A percentile compares a stretch with the other conserved stretches of the same genome.
These are phyloP conservation scores for Penicillium tannophilum DNA, from an alignment of 495 filamentous ascomycete genomes.

Conservation along the genomic window DNA sequence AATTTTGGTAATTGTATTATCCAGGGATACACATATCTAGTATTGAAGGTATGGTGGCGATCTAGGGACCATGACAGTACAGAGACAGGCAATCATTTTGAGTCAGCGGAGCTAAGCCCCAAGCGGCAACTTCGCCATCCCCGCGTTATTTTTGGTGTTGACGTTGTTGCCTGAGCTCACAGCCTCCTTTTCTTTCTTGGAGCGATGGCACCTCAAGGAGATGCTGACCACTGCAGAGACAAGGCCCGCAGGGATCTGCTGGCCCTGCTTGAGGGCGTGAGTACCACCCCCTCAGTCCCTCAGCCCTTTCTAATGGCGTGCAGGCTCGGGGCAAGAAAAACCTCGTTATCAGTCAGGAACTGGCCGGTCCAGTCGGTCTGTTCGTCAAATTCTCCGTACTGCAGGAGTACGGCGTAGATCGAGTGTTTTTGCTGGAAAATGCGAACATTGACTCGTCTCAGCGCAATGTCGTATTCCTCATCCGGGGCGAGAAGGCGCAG, in stretches of 20 bases:
- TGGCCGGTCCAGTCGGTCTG: conserved; percentile 86
- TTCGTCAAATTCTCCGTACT: conserved; percentile 91
- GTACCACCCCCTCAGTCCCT: conserved; percentile 49
- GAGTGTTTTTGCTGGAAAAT: conserved; percentile 93
- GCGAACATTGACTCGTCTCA: conserved; percentile 90
- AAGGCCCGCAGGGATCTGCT: conserved; percentile 84
- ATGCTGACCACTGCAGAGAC: conserved; percentile 78
- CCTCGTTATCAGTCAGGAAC: conserved; percentile 84
- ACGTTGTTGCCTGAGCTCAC: conserved; percentile 23
- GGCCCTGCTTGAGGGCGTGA: conserved; percentile 86
- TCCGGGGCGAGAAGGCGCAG: conserved; percentile 80
- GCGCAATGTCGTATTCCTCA: conserved; percentile 92
- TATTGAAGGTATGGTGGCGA: neutral
- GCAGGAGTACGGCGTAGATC: conserved; percentile 95
- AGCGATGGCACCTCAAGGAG: conserved; percentile 69
- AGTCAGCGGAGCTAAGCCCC: conserved; percentile 24
- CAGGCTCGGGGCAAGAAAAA: conserved; percentile 99
- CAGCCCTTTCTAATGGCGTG: conserved; percentile 29
- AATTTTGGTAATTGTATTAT: conserved; percentile 4
- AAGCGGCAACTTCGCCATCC: conserved; percentile 16
- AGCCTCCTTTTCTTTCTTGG: conserved; percentile 13
- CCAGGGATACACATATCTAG: neutral
- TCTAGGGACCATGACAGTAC: conserved; percentile 16
- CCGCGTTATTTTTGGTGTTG: conserved; percentile 27
- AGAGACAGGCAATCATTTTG: conserved; percentile 11